Percentiles rank a stretch among this genome's conserved stretches.
phyloP scores from a whole-genome alignment of 164 flowering plant genomes.

The Kingdonia uniflora region DNA sequence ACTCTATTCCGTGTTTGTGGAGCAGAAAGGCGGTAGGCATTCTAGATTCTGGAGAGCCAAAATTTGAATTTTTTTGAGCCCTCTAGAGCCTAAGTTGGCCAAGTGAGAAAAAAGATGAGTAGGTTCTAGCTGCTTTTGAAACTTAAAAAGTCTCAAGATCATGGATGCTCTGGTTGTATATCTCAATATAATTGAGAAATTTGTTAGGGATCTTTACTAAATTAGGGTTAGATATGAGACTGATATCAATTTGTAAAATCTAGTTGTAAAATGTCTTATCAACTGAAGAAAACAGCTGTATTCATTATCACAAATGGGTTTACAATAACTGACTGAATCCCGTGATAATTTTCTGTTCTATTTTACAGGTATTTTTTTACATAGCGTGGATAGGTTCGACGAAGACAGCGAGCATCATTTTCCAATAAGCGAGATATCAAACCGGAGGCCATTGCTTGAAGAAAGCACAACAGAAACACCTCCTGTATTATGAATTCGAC shows the following conservation, averaged over 20 bases:
- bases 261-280: background rate
- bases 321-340: background rate
- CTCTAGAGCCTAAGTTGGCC: no score
- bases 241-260: background rate
- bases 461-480: constrained; percentile 14
- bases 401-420: constrained; percentile 34
- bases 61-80: no score
- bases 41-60: no score
- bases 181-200: no score
- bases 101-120: no score
- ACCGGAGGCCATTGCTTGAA: constrained; percentile 41
- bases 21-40: no score
- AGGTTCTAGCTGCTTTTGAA: no score
- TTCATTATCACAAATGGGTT: no score
- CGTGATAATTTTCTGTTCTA: background rate
- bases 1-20: no score
- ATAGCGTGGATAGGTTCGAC: constrained; percentile 49
- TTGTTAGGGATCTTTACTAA: no score
- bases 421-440: constrained; percentile 18
- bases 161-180: no score
- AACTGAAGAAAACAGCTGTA: background rate
- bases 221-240: background rate
- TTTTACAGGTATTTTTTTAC: constrained; percentile 54
- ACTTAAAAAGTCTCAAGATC: no score
- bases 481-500: background rate